phyloP scores from a whole-genome alignment of 257 asterid species.

The Nicotiana noctiflora region DNA sequence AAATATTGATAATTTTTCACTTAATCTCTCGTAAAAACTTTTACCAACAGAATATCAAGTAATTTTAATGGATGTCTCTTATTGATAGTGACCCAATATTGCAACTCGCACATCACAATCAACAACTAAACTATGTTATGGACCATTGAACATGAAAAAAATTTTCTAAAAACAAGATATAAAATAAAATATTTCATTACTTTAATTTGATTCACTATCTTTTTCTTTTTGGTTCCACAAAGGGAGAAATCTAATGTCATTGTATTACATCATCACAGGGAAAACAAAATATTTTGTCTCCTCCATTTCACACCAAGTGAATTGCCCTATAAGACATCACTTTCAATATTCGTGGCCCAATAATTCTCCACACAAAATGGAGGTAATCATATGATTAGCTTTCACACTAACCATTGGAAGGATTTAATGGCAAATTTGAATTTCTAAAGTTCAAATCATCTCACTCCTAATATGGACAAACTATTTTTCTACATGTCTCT shows the following conservation, averaged over 20 bases:
- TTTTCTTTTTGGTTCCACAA: background rate
- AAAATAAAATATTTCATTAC: too few species aligned
- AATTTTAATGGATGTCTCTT: too few species aligned
- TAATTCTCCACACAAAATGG: slow-evolving; percentile 21
- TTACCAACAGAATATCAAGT: too few species aligned
- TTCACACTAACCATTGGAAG: slow-evolving; percentile 14
- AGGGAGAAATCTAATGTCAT: slow-evolving; percentile 33
- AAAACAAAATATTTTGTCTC: background rate
- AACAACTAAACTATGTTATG: too few species aligned
- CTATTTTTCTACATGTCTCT: too few species aligned
- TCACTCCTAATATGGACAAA: background rate
- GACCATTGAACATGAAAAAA: too few species aligned
- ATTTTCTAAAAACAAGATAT: too few species aligned
- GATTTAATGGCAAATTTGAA: background rate
- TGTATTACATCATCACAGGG: slow-evolving; percentile 19
- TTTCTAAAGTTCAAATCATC: background rate
- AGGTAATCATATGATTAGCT: background rate
- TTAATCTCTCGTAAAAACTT: too few species aligned
- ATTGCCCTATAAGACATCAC: background rate
- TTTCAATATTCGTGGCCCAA: slow-evolving; percentile 27
- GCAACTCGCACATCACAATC: too few species aligned
- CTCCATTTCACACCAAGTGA: slow-evolving; percentile 20
- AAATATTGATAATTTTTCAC: too few species aligned
- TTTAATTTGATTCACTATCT: too few species aligned
- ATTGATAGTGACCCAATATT: too few species aligned